Percentiles rank a stretch among this genome's conserved stretches.
These are phyloP conservation scores for Picea abies DNA, from an alignment of 83 land plant genomes.

Conservation along the genomic window DNA sequence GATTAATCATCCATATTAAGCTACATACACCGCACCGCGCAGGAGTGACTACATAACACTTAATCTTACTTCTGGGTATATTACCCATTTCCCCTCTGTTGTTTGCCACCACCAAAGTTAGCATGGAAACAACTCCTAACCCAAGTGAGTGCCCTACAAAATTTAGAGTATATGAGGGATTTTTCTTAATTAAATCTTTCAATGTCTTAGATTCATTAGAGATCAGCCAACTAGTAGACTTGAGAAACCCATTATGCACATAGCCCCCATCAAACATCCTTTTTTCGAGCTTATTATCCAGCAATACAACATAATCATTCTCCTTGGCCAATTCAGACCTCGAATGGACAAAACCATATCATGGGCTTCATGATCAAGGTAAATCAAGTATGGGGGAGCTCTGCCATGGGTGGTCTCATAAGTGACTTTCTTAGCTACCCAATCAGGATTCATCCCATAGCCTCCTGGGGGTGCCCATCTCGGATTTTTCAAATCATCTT, in stretches of 20 bases:
- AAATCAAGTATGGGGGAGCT: constrained; percentile 70
- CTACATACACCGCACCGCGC: constrained; percentile 37
- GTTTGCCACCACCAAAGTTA: constrained; percentile 23
- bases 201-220: constrained; percentile 49
- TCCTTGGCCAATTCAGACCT: constrained; percentile 68
- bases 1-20: constrained; percentile 20
- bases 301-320: constrained; percentile 58
- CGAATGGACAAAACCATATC: constrained; percentile 76
- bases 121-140: constrained; percentile 36
- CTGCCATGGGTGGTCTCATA: constrained; percentile 54
- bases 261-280: constrained; percentile 66
- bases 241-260: constrained; percentile 77
- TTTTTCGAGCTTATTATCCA: constrained; percentile 67
- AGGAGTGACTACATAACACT: constrained; percentile 43
- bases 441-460: constrained; percentile 53
- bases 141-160: constrained; percentile 44
- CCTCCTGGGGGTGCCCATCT: constrained; percentile 76
- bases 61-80: constrained; percentile 22
- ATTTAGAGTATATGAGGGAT: constrained; percentile 48
- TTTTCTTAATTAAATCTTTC: constrained; percentile 36
- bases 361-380: constrained; percentile 53
- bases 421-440: constrained; percentile 35
- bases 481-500: constrained; percentile 61
- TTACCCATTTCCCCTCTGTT: constrained; percentile 12
- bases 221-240: constrained; percentile 63